Conservation (phyloP, 192 early-diverging fungal species). For the Rhizophagus sp. region DNA sequence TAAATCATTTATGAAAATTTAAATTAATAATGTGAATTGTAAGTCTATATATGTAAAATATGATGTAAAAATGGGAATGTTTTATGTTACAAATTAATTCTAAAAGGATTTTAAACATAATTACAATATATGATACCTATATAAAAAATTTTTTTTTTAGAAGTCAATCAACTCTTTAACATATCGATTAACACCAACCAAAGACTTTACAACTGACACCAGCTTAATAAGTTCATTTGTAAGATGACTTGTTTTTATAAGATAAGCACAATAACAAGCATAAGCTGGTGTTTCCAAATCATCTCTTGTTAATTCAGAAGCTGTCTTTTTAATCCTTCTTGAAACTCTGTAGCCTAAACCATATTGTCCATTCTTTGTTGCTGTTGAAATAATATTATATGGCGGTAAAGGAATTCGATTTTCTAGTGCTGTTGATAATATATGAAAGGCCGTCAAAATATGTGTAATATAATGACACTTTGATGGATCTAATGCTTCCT, state of each 20-base stretch:
- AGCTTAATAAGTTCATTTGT: slow-evolving; percentile 38
- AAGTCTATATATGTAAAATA: too few relatives aligned
- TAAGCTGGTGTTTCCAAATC: slow-evolving; percentile 33
- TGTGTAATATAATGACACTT: slow-evolving; percentile 32
- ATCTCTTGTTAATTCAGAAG: slow-evolving; percentile 17
- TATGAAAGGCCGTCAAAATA: slow-evolving; percentile 38
- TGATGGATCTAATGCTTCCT: slow-evolving; percentile 4
- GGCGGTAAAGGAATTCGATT: slow-evolving; percentile 40
- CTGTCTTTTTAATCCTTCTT: not conserved
- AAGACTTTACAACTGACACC: slow-evolving; percentile 30
- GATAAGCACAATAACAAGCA: slow-evolving; percentile 39
- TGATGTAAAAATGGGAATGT: too few relatives aligned
- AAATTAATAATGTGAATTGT: too few relatives aligned
- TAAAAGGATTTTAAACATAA: too few relatives aligned
- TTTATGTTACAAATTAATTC: too few relatives aligned
- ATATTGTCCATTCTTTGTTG: slow-evolving; percentile 19
- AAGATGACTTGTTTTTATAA: slow-evolving; percentile 44
- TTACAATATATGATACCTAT: too few relatives aligned
- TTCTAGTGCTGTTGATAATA: slow-evolving; percentile 36
- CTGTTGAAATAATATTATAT: slow-evolving; percentile 32
- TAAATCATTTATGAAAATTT: too few relatives aligned
- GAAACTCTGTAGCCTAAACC: not conserved
- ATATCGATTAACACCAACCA: slow-evolving; percentile 40
- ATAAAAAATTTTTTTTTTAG: not conserved
- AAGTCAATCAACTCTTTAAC: slow-evolving; percentile 26